These are phyloP conservation scores for Pichia exigua DNA, from an alignment of 805 yeast species.

Conservation along the genomic window DNA sequence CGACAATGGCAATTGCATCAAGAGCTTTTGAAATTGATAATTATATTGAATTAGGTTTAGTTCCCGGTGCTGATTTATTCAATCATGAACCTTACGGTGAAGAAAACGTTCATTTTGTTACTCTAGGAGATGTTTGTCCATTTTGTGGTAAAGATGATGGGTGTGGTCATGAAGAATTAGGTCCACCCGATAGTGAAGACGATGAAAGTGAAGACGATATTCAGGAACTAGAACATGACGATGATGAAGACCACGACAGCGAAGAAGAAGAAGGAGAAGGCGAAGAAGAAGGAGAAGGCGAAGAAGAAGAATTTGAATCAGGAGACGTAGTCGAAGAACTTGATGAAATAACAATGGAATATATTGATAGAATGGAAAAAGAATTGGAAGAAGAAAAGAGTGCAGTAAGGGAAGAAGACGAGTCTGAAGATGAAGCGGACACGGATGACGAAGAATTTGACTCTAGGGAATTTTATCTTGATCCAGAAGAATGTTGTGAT, in stretches of 20 bases:
- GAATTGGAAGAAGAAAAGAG: slow-evolving; percentile 15
- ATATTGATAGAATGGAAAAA: slow-evolving; percentile 26
- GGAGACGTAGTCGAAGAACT: slow-evolving; percentile 17
- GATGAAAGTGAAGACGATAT: slow-evolving; percentile 16
- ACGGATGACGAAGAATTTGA: slow-evolving; percentile 18
- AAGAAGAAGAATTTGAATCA: slow-evolving; percentile 1
- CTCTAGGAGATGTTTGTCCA: slow-evolving; percentile 32
- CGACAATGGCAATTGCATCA: slow-evolving; percentile 56
- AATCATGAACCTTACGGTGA: slow-evolving; percentile 52
- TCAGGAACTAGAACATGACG: slow-evolving; percentile 11
- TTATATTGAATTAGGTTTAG: slow-evolving; percentile 66
- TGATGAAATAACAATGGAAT: slow-evolving; percentile 27
- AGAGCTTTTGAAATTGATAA: slow-evolving; percentile 78
- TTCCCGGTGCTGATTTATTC: slow-evolving; percentile 88
- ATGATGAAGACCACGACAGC: slow-evolving; percentile 13
- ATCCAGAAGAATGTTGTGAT: slow-evolving; percentile 61
- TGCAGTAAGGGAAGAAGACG: slow-evolving; percentile 14
- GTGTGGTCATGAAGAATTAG: slow-evolving; percentile 27
- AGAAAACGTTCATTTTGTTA: slow-evolving; percentile 64
- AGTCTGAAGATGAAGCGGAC: slow-evolving; percentile 15
- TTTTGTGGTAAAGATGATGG: slow-evolving; percentile 27
- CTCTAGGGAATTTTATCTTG: slow-evolving; percentile 28
- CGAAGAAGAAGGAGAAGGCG: slow-evolving; percentile 22
- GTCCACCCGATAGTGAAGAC: slow-evolving; percentile 24
- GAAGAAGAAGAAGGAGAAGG: slow-evolving; percentile 17